Conservation (phyloP, 148 eudicot species). For the Fallopia convolvulus region DNA sequence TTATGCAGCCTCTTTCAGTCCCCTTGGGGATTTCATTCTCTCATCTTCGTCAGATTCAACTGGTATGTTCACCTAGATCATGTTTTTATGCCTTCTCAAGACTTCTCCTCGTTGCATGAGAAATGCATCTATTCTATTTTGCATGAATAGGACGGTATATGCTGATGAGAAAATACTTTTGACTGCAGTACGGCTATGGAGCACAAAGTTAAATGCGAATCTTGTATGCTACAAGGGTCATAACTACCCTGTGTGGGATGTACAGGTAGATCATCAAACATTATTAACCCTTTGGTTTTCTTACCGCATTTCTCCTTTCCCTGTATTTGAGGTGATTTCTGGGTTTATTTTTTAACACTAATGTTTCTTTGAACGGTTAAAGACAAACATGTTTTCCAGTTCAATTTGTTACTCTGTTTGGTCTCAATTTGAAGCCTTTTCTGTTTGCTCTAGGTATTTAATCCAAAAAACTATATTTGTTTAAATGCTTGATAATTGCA, state of each 20-base stretch:
- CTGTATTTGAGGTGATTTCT: neutral
- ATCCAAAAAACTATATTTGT: constrained; percentile 2
- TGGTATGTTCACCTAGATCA: constrained; percentile 35
- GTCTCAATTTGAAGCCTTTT: neutral
- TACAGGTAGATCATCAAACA: constrained; percentile 45
- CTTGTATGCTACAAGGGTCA: constrained; percentile 99
- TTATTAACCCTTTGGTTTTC: neutral
- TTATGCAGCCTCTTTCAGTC: constrained; percentile 82
- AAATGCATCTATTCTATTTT: neutral
- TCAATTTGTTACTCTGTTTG: neutral
- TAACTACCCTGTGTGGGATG: constrained; percentile 99
- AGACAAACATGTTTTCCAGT: neutral
- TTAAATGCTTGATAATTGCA: constrained; percentile 37
- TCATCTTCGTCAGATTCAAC: constrained; percentile 98
- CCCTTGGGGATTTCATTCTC: constrained; percentile 82
- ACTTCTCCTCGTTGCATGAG: neutral
- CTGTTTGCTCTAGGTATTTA: neutral
- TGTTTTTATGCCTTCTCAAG: neutral
- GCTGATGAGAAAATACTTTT: constrained; percentile 13
- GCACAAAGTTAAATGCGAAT: constrained; percentile 88
- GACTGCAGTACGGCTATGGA: constrained; percentile 89
- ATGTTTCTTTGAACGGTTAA: neutral
- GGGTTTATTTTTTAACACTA: neutral
- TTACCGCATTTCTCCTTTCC: neutral
- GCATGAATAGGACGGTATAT: neutral